Evolutionary conservation across 169 alveolate species (phyloP).

Genomic region (Neospora caninum): DNA sequence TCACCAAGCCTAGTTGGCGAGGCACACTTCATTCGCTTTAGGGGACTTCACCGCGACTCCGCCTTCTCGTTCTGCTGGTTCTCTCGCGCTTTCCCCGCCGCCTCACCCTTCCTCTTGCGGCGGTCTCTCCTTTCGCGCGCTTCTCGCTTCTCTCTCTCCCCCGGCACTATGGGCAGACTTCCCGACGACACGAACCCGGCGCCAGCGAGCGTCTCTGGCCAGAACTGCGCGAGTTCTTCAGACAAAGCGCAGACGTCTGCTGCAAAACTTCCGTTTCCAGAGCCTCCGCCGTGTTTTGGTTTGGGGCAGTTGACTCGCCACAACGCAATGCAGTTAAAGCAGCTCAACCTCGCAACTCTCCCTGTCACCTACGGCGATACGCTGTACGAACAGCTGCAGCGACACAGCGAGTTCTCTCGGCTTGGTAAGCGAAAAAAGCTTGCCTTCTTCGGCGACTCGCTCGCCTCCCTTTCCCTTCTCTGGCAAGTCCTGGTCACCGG

Average conservation of each 20-base stretch:
- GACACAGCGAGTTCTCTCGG: conserved; percentile 45
- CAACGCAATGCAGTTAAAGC: conserved; percentile 8
- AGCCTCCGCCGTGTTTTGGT: conserved; percentile 45
- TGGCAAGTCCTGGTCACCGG: too few relatives aligned
- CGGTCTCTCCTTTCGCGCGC: background rate
- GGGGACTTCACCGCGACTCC: background rate
- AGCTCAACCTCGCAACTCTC: conserved; percentile 44
- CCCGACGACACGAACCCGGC: background rate
- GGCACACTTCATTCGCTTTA: too few relatives aligned
- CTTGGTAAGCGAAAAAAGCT: conserved; percentile 17
- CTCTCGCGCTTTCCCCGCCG: background rate
- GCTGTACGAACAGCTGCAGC: conserved; percentile 19
- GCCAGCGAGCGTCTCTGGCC: background rate
- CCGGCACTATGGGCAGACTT: background rate
- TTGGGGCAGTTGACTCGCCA: conserved; percentile 61
- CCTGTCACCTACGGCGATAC: conserved; percentile 40
- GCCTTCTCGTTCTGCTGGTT: background rate
- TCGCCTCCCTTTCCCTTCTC: background rate
- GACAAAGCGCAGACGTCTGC: background rate
- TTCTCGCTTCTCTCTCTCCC: background rate
- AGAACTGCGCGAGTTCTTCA: background rate
- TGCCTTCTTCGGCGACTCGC: background rate
- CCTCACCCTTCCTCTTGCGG: background rate
- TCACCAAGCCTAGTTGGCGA: too few relatives aligned
- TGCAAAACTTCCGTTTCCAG: background rate